phyloP scores from a whole-genome alignment of 2,329 filamentous ascomycete species.

The Cytospora chrysosperma region DNA sequence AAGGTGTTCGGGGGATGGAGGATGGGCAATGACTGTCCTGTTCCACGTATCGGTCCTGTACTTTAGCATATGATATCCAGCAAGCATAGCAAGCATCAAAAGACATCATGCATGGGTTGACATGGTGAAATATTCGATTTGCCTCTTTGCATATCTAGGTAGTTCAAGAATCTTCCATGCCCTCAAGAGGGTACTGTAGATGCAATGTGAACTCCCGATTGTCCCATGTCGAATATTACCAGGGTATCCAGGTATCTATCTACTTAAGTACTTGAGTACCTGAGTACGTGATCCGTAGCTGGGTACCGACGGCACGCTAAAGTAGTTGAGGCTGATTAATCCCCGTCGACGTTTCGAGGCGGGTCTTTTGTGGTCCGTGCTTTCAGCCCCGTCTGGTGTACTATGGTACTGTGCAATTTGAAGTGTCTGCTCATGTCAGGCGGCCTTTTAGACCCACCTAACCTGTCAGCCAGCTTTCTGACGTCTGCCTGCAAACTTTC shows the following conservation, averaged over 20 bases:
- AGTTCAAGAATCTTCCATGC: too few relatives aligned
- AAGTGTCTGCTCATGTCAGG: neutral
- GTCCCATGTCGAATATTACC: neutral
- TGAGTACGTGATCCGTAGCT: neutral
- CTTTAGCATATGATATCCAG: neutral
- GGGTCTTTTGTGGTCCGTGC: neutral
- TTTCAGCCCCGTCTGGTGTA: neutral
- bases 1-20: neutral
- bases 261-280: neutral
- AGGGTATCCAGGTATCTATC: neutral
- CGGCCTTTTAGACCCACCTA: neutral
- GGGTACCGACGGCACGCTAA: neutral
- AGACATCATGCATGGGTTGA: neutral
- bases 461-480: neutral
- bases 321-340: slow-evolving; percentile 6
- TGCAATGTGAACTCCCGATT: too few relatives aligned
- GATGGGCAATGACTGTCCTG: neutral
- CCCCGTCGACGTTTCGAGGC: neutral
- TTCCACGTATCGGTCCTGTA: neutral
- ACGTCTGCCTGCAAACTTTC: slow-evolving; percentile 1
- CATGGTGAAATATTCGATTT: too few relatives aligned
- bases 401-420: too few relatives aligned
- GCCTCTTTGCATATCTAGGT: too few relatives aligned
- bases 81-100: neutral
- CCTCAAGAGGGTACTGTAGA: neutral